Percentiles rank a stretch among this genome's conserved stretches.
Evolutionary conservation across 495 filamentous ascomycete genomes (phyloP).

Genomic region (Xylaria nigripes): DNA sequence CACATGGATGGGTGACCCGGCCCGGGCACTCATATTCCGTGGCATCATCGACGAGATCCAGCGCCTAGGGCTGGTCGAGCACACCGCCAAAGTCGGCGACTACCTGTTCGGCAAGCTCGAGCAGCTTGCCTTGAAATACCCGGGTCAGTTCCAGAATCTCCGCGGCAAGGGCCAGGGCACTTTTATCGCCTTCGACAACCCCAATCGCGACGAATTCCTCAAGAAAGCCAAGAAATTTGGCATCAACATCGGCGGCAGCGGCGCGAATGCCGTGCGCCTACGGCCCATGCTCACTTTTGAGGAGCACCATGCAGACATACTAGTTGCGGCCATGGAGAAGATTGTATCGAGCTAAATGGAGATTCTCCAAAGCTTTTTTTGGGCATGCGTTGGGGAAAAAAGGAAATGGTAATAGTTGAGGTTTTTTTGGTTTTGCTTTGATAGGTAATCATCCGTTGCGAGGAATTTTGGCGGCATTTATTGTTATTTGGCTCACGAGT

Average conservation of each 20-base stretch:
- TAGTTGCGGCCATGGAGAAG: conserved; percentile 59
- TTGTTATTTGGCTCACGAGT: neutral
- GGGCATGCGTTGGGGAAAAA: neutral
- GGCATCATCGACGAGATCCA: conserved; percentile 89
- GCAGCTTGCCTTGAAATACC: conserved; percentile 62
- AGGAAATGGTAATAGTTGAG: neutral
- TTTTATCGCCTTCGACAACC: conserved; percentile 94
- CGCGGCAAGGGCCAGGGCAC: conserved; percentile 92
- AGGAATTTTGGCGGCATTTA: neutral
- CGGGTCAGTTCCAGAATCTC: conserved; percentile 78
- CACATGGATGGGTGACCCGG: conserved; percentile 99
- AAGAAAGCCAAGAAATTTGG: conserved; percentile 72
- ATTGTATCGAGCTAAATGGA: conserved; percentile 39
- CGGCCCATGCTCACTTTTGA: conserved; percentile 96
- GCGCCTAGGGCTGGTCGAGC: conserved; percentile 64
- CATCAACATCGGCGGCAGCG: conserved; percentile 89
- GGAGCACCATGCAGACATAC: conserved; percentile 70
- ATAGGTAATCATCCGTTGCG: too few species aligned
- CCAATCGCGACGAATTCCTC: conserved; percentile 76
- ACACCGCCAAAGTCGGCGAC: conserved; percentile 73
- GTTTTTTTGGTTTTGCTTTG: too few species aligned
- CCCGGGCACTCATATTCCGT: conserved; percentile 81
- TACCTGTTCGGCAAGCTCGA: conserved; percentile 73
- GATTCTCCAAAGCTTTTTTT: neutral
- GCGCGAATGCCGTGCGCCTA: conserved; percentile 70